Evolutionary conservation across 129 eudicot genomes (phyloP), one percentile per base, ranked within the genome.

Genomic region (Erigeron canadensis): DNA sequence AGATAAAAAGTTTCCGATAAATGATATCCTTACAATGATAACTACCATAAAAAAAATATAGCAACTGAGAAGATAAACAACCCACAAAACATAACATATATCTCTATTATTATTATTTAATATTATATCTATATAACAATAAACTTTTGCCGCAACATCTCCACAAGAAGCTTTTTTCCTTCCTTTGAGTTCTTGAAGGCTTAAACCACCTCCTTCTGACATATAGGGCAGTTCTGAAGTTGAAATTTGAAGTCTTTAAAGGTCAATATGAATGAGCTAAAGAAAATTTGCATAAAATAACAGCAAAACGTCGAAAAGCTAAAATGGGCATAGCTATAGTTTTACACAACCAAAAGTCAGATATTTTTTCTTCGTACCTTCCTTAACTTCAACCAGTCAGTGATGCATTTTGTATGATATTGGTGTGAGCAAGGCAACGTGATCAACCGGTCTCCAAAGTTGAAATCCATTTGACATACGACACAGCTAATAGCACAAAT

Each of bases 391-490:
- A 91, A 76, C 92, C 97, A 88, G 17, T 75, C 79, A n/a, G 16
- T 80, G 55, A 91, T 86, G 76, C 97, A 91, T 12, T 77, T 59
- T 7, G 79, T 43, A 79, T 91, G 97, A 81, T 85, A 91, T 43
- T 70, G 84, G 74, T 91, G 97, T 10, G 63, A 68, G 69, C 97
- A 91, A 74, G 97, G 97, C 86, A 91, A 77, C 44, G 74, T 84
- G 67, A 71, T 86, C 76, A 91, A 53, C 71, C 75, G 79, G 38
- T 75, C 82, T 8, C 91, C 89, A 13, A 38, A 75, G 75, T 38
- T 82, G 78, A 77, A 91, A 40, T 44, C 81, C 73, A 68, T 59
- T 40, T 64, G 79, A 80, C 97, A 91, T 69, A 91, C 79, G 64
- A 86, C 95, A 76, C 97, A 91, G 72, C 97, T 91, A 73, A 45